Evolutionary conservation across 2,329 filamentous ascomycete genomes (phyloP), one percentile per base, ranked within the genome.

Genomic region (Mycosphaerelloides madeirae): DNA sequence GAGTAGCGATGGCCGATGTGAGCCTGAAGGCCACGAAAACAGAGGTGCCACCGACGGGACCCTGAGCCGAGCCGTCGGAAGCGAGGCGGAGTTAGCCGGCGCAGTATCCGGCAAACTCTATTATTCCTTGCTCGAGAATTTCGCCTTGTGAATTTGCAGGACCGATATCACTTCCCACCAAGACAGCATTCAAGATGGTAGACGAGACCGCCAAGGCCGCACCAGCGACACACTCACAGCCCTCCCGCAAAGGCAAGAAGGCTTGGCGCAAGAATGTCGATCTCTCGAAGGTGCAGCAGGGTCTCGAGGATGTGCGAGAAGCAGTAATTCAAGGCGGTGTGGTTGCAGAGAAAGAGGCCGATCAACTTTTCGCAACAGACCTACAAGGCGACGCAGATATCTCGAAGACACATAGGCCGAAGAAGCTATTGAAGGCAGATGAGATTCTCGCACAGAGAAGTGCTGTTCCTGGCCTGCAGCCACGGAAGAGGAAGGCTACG

Each of bases 231-330:
- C 82, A 84, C 69, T 89, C 80, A 53, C 93, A 98, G 68, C 81
- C 89, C 19, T 97, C 91, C 4, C 79, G 93, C 64, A 98, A 98
- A 67, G 93, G 94, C 59, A 97, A 97, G 71, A 97, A 95, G 73
- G 91, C 93, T 25, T 98, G 93, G 93, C 80, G 93, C 63, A 98
- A 97, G 68, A 95, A 98, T 71, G 88, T 98, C 67, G 88, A 98
- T 69, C 80, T 97, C 50, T 84, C 87, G 20, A 84, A 95, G 51
- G 80, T 98, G 19, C 79, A 91, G 59, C 72, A 84, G 42, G 93
- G 93, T 49, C 79, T 98, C 28, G 84, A 89, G 52, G 78, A 85
- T 61, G 73, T 94, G 55, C 88, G 93, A 60, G 85, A 94, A 47
- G 86, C 97, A 72, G 84, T 96, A 50, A 93, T 95, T 55, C 79